A percentile compares a stretch with the other conserved stretches of the same genome.
Conservation (phyloP, 495 filamentous ascomycete genomes). For the Xylaria bambusicola region DNA sequence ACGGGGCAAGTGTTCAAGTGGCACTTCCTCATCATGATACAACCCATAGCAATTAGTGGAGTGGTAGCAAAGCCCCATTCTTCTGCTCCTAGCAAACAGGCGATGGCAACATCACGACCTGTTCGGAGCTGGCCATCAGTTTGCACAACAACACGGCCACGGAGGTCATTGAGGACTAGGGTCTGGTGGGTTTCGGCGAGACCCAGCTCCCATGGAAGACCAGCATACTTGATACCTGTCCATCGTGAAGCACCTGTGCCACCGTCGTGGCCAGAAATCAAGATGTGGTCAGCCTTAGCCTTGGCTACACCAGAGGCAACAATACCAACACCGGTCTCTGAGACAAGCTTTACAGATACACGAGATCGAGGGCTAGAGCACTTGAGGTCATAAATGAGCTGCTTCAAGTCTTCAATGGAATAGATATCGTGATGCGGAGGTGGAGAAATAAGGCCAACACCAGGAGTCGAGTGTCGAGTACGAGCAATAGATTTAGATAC, state of each 20-base stretch:
- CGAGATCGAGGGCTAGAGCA: conserved; percentile 94
- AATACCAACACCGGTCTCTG: conserved; percentile 97
- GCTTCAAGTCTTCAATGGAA: conserved; percentile 98
- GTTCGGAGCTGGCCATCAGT: conserved; percentile 96
- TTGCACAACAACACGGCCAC: conserved; percentile 95
- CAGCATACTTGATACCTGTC: conserved; percentile 99
- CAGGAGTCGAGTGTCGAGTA: conserved; percentile 97
- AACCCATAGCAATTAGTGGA: conserved; percentile 95
- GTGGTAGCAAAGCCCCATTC: conserved; percentile 99
- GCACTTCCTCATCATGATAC: conserved; percentile 91
- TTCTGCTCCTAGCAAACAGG: conserved; percentile 93
- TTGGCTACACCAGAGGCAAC: conserved; percentile 98
- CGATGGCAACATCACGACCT: conserved; percentile 93
- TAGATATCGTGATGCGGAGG: conserved; percentile 99
- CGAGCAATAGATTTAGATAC: conserved; percentile 95
- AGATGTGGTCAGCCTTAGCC: conserved; percentile 95
- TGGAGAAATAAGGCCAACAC: conserved; percentile 97
- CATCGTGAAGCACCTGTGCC: conserved; percentile 97
- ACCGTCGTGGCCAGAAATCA: conserved; percentile 98
- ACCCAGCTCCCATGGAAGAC: conserved; percentile 97
- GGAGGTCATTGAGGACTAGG: conserved; percentile 94
- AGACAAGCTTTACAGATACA: conserved; percentile 98
- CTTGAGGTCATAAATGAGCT: conserved; percentile 98
- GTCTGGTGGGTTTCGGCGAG: conserved; percentile 99
- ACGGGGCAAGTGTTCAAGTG: conserved; percentile 69